Base-by-base conservation (phyloP, 805 yeast species). In the Blastobotrys peoriensis region DNA sequence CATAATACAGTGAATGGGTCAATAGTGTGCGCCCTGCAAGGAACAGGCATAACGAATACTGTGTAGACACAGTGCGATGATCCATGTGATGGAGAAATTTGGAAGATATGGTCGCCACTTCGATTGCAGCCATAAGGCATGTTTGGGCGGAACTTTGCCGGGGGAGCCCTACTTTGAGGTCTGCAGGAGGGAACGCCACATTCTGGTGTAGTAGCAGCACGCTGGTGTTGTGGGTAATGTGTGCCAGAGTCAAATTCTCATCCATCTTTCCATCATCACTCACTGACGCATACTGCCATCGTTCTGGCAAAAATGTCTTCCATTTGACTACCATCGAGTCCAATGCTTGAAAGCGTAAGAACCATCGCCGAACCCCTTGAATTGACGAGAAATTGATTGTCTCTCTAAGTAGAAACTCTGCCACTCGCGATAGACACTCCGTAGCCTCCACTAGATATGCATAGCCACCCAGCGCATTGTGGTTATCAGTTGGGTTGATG, bases 371-470 rank as follows among this genome's bases (percentile, higher is more conserved):
- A 9, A 42, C 27, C 4, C 27, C 28, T 16, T 43, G 46, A 6
- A 20, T 27, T 22, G 42, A 27, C 8, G 42, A 23, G 5, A 17
- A 36, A 28, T 37, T 25, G 27, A 42, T 19, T 23, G 34, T 41
- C 27, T 46, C 34, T 9, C 38, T 34, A 5, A 48, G 42, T 18
- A 36, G 44, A 18, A 44, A 44, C 10, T 39, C 23, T 13, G 48
- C 44, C 16, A 44, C 44, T n/a, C 18, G 28, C 8, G 20, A 17
- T 18, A 44, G 16, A 19, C 37, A 40, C 28, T 44, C 48, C 4
- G 48, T 40, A 3, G 48, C 48, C 21, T 44, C 48, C 21, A 40
- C 40, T 13, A 16, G 40, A 25, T 44, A 44, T 19, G 48, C 39
- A 28, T 34, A 20, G 6, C 48, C 48, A 4, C 48, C 48, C n/a